These are phyloP conservation scores for Stagonosporopsis cucurbitacearum DNA, from an alignment of 2,329 filamentous ascomycete genomes.

Conservation along the genomic window DNA sequence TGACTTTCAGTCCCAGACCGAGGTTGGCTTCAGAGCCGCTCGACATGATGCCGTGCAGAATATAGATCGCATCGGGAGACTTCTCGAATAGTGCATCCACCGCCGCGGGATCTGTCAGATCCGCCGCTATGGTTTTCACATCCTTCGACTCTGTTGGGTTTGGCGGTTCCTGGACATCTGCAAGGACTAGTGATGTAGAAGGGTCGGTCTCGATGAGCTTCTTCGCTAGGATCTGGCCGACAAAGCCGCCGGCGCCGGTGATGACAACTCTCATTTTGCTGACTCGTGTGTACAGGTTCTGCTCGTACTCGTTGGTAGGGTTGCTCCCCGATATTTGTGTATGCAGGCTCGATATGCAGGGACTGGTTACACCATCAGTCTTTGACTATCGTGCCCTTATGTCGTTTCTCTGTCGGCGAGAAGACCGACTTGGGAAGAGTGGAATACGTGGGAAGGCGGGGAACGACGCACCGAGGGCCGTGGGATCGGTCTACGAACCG, in stretches of 20 bases:
- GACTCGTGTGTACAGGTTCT: neutral
- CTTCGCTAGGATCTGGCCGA: slow-evolving; percentile 66
- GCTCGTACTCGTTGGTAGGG: neutral
- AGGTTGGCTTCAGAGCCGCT: slow-evolving; percentile 67
- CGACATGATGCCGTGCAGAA: slow-evolving; percentile 73
- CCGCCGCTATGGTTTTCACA: slow-evolving; percentile 58
- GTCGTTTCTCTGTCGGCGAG: slow-evolving; percentile 14
- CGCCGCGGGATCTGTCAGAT: slow-evolving; percentile 54
- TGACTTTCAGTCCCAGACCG: slow-evolving; percentile 65
- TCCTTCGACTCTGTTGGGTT: slow-evolving; percentile 58
- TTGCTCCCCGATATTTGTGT: neutral
- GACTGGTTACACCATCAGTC: neutral
- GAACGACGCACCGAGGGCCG: slow-evolving; percentile 7
- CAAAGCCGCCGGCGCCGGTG: slow-evolving; percentile 69
- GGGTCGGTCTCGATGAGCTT: slow-evolving; percentile 59
- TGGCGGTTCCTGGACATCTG: slow-evolving; percentile 62
- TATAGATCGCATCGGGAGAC: slow-evolving; percentile 54
- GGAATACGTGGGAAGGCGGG: slow-evolving; percentile 8
- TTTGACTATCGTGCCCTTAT: slow-evolving; percentile 8
- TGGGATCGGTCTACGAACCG: slow-evolving; percentile 17
- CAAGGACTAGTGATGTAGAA: slow-evolving; percentile 59
- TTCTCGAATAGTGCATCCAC: slow-evolving; percentile 35
- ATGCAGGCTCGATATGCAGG: neutral
- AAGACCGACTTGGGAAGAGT: slow-evolving; percentile 14
- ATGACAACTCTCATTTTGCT: slow-evolving; percentile 60